A percentile compares a stretch with the other conserved stretches of the same genome.
Evolutionary conservation across 192 early-diverging fungal species (phyloP).

Genomic region (Dispira simplex): DNA sequence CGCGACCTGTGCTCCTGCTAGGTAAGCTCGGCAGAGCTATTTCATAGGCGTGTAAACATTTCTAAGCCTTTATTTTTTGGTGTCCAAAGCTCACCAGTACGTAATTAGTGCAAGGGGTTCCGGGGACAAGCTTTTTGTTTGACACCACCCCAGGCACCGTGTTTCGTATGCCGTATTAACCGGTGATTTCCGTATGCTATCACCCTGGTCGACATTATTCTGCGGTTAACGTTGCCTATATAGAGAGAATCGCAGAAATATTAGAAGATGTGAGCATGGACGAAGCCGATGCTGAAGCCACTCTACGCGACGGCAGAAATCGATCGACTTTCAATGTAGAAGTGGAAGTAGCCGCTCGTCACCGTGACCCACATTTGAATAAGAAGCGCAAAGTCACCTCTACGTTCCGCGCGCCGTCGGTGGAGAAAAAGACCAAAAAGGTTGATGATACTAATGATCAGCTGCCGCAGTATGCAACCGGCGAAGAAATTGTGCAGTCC

Average conservation of each 20-base stretch:
- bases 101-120: too few relatives aligned
- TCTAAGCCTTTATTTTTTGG: not conserved
- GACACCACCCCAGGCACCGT: not conserved
- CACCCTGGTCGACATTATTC: too few relatives aligned
- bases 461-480: too few relatives aligned
- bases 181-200: not conserved
- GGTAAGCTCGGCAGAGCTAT: not conserved
- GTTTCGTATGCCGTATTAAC: not conserved
- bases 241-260: slow-evolving; percentile 6
- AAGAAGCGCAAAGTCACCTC: too few relatives aligned
- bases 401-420: too few relatives aligned
- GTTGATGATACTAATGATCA: too few relatives aligned
- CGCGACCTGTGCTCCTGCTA: not conserved
- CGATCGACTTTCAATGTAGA: too few relatives aligned
- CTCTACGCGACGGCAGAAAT: not conserved
- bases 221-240: not conserved
- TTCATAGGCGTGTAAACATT: not conserved
- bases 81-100: not conserved
- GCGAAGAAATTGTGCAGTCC: too few relatives aligned
- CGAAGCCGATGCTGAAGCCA: slow-evolving; percentile 9
- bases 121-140: not conserved
- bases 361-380: too few relatives aligned
- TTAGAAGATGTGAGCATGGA: slow-evolving; percentile 12
- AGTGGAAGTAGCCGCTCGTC: too few relatives aligned
- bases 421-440: too few relatives aligned